Percentiles rank a stretch among this genome's conserved stretches.
Evolutionary conservation across 495 filamentous ascomycete genomes (phyloP).

Genomic region (Neurospora intermedia): DNA sequence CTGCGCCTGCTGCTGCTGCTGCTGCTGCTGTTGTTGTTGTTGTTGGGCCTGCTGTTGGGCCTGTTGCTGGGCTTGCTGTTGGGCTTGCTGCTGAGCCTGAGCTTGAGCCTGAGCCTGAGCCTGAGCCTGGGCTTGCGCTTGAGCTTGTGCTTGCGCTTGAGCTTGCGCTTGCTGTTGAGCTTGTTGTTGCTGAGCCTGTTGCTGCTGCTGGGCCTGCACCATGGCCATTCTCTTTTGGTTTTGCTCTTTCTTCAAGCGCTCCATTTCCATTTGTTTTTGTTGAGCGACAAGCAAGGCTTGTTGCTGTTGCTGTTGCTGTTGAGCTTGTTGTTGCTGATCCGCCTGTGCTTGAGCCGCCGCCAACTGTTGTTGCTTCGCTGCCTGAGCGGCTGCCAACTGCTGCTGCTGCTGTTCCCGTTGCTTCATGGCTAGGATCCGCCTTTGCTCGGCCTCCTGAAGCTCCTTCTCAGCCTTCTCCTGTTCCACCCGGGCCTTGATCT

Average conservation of each 20-base stretch:
- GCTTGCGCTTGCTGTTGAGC: constrained; percentile 38
- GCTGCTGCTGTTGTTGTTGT: constrained; percentile 25
- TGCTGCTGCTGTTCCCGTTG: constrained; percentile 5
- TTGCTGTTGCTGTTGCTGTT: constrained; percentile 22
- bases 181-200: constrained; percentile 31
- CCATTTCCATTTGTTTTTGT: neutral
- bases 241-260: neutral
- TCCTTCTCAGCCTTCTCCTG: constrained; percentile 63
- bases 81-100: constrained; percentile 39
- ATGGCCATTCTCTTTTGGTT: constrained; percentile 11
- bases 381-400: constrained; percentile 14
- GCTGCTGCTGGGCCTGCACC: constrained; percentile 22
- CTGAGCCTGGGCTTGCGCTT: constrained; percentile 18
- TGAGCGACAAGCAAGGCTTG: neutral
- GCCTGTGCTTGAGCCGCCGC: constrained; percentile 26
- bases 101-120: constrained; percentile 21
- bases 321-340: constrained; percentile 6
- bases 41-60: constrained; percentile 31
- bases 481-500: constrained; percentile 45
- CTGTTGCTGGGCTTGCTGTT: constrained; percentile 41
- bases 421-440: constrained; percentile 47
- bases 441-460: constrained; percentile 54
- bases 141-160: constrained; percentile 29
- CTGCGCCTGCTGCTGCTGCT: neutral
- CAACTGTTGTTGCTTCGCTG: constrained; percentile 27